These are phyloP conservation scores for Gloeostereum incarnatum DNA, from an alignment of 768 basidiomycete species.

Conservation along the genomic window DNA sequence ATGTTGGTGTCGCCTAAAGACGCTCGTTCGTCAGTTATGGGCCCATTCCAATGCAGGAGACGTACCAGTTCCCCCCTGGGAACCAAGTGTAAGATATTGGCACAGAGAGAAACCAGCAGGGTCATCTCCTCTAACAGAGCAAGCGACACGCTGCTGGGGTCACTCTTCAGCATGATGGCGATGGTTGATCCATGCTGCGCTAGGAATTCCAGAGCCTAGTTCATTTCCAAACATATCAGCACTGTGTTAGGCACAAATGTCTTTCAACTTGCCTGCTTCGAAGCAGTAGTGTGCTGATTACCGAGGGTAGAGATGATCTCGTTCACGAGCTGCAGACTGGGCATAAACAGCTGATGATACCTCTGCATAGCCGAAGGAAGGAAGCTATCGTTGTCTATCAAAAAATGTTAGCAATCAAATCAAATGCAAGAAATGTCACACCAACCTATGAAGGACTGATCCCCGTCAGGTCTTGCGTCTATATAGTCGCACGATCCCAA, in stretches of 20 bases:
- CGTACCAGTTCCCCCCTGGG: slow-evolving; percentile 74
- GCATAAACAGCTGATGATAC: slow-evolving; percentile 87
- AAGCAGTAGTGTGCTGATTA: slow-evolving; percentile 51
- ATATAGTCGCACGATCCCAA: slow-evolving; percentile 83
- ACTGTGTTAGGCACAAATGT: not conserved
- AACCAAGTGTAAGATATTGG: slow-evolving; percentile 58
- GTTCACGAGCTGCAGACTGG: slow-evolving; percentile 73
- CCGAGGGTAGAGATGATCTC: slow-evolving; percentile 75
- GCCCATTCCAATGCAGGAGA: slow-evolving; percentile 6
- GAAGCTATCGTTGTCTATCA: slow-evolving; percentile 74
- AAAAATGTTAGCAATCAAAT: slow-evolving; percentile 2
- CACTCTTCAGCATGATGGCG: slow-evolving; percentile 72
- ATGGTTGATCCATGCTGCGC: slow-evolving; percentile 78
- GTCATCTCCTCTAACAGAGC: slow-evolving; percentile 72
- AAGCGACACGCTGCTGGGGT: slow-evolving; percentile 49
- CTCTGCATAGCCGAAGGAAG: slow-evolving; percentile 80
- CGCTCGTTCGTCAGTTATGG: slow-evolving; percentile 7
- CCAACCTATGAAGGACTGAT: slow-evolving; percentile 75
- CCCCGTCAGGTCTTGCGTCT: slow-evolving; percentile 75
- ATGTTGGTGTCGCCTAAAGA: slow-evolving; percentile 43
- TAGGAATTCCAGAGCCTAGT: slow-evolving; percentile 72
- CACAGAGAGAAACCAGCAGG: slow-evolving; percentile 66
- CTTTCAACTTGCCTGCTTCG: slow-evolving; percentile 59
- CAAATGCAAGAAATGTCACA: slow-evolving; percentile 3
- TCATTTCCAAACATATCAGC: slow-evolving; percentile 1